phyloP scores from a whole-genome alignment of 164 flowering plant species.

The Warburgia ugandensis region DNA sequence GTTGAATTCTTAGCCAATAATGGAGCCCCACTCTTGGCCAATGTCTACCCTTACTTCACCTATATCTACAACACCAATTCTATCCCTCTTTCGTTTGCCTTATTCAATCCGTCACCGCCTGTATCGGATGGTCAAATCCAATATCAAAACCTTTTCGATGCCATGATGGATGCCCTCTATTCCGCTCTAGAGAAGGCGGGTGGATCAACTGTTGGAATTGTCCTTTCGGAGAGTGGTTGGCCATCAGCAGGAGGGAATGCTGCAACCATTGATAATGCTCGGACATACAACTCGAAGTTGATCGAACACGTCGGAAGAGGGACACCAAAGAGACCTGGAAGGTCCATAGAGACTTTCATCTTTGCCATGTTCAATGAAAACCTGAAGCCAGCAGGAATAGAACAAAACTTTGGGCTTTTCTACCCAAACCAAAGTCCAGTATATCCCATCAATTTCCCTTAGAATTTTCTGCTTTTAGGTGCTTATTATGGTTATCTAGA shows the following conservation, averaged over 20 bases:
- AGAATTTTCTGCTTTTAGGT: neutral
- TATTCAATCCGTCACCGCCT: slow-evolving; percentile 8
- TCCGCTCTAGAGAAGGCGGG: neutral
- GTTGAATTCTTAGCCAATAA: slow-evolving; percentile 7
- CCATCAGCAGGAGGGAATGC: too few relatives aligned
- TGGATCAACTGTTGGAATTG: neutral
- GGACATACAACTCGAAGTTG: neutral
- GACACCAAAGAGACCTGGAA: neutral
- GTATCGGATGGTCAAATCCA: neutral
- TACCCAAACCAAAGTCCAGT: neutral
- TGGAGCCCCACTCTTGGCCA: slow-evolving; percentile 23
- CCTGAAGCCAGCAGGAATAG: neutral
- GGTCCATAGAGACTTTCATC: neutral
- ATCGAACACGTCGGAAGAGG: neutral
- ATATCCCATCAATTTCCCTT: neutral
- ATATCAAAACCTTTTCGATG: slow-evolving; percentile 5
- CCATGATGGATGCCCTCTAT: slow-evolving; percentile 3
- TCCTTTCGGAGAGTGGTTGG: neutral
- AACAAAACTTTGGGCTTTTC: neutral
- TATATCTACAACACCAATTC: slow-evolving; percentile 8
- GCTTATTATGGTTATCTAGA: too few relatives aligned
- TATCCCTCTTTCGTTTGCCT: slow-evolving; percentile 21
- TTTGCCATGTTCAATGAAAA: slow-evolving; percentile 1
- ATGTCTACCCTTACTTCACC: slow-evolving; percentile 31
- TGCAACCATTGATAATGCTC: too few relatives aligned